phyloP scores from a whole-genome alignment of 202 grass and related monocot species.

The Bolboschoenoplectus hybrid region DNA sequence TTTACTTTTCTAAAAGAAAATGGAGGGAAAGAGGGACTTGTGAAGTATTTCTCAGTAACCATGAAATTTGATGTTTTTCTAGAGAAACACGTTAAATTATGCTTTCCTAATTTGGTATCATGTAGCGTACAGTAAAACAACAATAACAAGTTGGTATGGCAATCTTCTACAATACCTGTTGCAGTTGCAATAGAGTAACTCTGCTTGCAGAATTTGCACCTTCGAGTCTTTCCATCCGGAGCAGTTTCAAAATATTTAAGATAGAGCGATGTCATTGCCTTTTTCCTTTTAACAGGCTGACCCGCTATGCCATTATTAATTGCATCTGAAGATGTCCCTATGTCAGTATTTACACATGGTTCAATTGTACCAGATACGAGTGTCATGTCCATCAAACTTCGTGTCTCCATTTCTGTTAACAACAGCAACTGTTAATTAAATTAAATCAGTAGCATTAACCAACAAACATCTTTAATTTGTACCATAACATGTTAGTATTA shows the following conservation, averaged over 20 bases:
- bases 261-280: constrained; percentile 89
- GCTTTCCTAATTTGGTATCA: background rate
- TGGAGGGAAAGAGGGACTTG: too few species aligned
- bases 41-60: too few species aligned
- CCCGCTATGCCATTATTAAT: background rate
- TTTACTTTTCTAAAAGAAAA: too few species aligned
- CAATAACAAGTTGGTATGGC: background rate
- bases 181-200: constrained; percentile 89
- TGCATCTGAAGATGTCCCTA: constrained; percentile 17
- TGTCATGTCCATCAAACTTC: constrained; percentile 64
- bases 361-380: constrained; percentile 53
- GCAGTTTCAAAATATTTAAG: constrained; percentile 87
- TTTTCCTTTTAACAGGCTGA: constrained; percentile 63
- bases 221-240: constrained; percentile 65
- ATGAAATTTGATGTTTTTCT: too few species aligned
- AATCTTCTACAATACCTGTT: constrained; percentile 51
- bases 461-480: background rate
- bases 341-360: constrained; percentile 33
- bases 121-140: background rate
- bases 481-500: background rate
- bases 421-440: background rate
- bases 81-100: too few species aligned
- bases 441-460: background rate
- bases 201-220: constrained; percentile 89
- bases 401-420: constrained; percentile 46